Base-by-base conservation (phyloP, 768 basidiomycete species). In the Leccinum incarnatum region DNA sequence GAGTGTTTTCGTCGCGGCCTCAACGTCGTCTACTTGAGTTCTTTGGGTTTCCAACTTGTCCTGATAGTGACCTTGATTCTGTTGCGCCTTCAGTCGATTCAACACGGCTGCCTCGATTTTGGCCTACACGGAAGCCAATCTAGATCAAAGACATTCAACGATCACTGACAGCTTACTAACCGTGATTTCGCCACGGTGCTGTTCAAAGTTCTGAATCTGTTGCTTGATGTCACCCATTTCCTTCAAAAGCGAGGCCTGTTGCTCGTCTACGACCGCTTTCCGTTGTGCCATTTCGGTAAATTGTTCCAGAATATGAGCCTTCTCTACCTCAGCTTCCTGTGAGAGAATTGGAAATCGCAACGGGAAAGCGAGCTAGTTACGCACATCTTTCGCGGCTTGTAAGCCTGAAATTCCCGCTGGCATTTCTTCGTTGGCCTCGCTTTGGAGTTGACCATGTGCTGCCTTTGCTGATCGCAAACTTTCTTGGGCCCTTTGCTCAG, bases 361-460 rank as follows among this genome's bases (percentile, higher is more conserved):
- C 12, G 11, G 5, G 42, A 29, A 23, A 59, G 46, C 12, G 32
- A 21, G 29, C 30, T 30, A 21, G 36, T 57, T 30, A 68, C 80
- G 29, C 63, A 86, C 88, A 63, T 78, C 69, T 67, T 84, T 82
- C 5, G 79, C 82, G 11, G 72, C 77, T 58, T 86, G 76, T 14
- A 89, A 73, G 14, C 79, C 81, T 21, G 80, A 76, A n/a, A 89
- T 76, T 63, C 81, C 80, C 7, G 81, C 82, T 2, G 89, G 87
- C 69, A 88, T 75, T 12, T 89, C 87, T 19, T 89, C 87, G 57
- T 87, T 88, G 12, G 80, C 79, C 60, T 88, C 87, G 36, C 80
- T 75, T 61, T 86, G 81, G 17, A 89, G 67, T 21, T 72, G 72
- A 30, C 67, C 65, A 42, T 82, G 71, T 2, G 61, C 64, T 7